These are phyloP conservation scores for Leishmania tarentolae DNA, from an alignment of 208 protist genomes.

Conservation along the genomic window DNA sequence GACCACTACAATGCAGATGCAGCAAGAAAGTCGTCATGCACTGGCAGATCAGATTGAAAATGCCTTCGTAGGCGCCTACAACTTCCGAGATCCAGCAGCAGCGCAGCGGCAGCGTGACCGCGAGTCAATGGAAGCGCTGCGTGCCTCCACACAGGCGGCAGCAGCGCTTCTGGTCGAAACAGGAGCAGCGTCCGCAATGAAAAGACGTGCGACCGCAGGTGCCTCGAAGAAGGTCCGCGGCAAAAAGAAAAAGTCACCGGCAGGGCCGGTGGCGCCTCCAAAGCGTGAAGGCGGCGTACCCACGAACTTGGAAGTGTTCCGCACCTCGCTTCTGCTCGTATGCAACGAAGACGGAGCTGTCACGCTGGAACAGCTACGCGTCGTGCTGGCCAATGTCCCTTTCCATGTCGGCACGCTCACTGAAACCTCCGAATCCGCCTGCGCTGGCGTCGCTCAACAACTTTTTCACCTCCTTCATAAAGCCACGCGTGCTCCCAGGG, in stretches of 20 bases:
- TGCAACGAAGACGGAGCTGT: conserved; percentile 54
- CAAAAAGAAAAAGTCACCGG: conserved; percentile 29
- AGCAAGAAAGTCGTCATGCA: conserved; percentile 32
- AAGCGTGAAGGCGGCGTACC: conserved; percentile 43
- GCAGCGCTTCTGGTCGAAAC: conserved; percentile 17
- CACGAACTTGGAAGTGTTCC: conserved; percentile 47
- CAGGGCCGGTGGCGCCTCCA: neutral
- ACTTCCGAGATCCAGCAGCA: conserved; percentile 49
- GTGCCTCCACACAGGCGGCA: conserved; percentile 20
- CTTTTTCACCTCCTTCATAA: conserved; percentile 25
- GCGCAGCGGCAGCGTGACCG: conserved; percentile 22
- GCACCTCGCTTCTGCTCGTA: conserved; percentile 35
- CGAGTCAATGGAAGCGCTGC: conserved; percentile 19
- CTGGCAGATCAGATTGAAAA: conserved; percentile 54
- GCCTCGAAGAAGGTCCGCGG: conserved; percentile 6
- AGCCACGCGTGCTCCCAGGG: conserved; percentile 16
- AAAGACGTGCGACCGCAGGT: neutral
- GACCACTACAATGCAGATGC: conserved; percentile 13
- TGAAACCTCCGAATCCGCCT: conserved; percentile 27
- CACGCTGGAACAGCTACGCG: conserved; percentile 40
- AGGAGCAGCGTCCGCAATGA: neutral
- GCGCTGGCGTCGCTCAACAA: conserved; percentile 35
- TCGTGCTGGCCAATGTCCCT: conserved; percentile 36
- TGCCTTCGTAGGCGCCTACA: conserved; percentile 59
- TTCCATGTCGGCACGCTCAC: conserved; percentile 52